Base-by-base conservation (phyloP, 495 filamentous ascomycete species). In the Parathielavia hyrcaniae region DNA sequence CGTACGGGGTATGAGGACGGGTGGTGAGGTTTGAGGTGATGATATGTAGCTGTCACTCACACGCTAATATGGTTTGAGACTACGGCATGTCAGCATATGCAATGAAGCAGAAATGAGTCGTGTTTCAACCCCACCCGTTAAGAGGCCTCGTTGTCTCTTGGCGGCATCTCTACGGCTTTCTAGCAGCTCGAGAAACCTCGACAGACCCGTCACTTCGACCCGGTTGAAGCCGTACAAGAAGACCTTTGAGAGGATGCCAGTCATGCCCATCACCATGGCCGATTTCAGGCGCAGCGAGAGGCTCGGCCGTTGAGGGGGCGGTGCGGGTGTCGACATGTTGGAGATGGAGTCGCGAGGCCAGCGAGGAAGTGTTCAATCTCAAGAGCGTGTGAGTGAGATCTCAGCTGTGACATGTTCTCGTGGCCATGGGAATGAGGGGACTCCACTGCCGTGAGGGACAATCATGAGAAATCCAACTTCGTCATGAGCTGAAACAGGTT, bases 21-120 rank as follows among this genome's bases (percentile, higher is more conserved):
- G n/a, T 41, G 39, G 4, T 16, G 14, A 7, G n/a, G 13, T 17
- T 7, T 41, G n/a, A 17, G 43, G 9, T 51, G 19, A 48, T 32
- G 22, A 19, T 38, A 8, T 12, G 19, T 71, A 17, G 40, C 22
- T 11, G 11, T 4, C 30, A 93, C 90, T 75, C 88, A 97, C 93
- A 98, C 86, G 74, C 89, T 91, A 60, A 89, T 81, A 72, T 98
- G 93, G 71, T 98, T 98, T 34, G 89, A 96, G 10, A 97, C 93
- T 95, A 64, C 22, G 65, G 44, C 35, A 53, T 14, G 65, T 64
- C 17, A 67, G 64, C 61, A 30, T 57, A 20, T 52, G 16, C 3
- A 50, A 36, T 38, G 22, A n/a, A 26, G 13, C 5, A 35, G 34
- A 47, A 13, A 19, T 22, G 17, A 9, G n/a, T 14, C 32, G 39